Conservation (phyloP, 2,329 filamentous ascomycete species). For the Lecanosticta acicola region DNA sequence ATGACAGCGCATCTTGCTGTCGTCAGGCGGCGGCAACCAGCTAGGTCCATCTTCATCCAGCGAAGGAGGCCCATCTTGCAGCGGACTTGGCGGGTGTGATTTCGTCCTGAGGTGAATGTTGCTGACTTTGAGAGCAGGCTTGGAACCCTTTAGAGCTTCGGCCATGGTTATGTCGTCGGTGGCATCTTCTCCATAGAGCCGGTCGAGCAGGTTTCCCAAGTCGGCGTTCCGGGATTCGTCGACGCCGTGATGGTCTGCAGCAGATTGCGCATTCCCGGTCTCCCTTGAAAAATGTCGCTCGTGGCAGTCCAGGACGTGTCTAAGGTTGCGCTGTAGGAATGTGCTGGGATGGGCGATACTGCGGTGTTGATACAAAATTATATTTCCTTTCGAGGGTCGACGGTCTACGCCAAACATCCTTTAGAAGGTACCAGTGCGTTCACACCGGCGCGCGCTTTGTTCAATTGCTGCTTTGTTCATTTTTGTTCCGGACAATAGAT, state of each 20-base stretch:
- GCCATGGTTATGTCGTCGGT: not conserved
- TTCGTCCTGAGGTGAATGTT: not conserved
- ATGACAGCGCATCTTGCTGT: slow-evolving; percentile 17
- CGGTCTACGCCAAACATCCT: not conserved
- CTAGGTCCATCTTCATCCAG: slow-evolving; percentile 5
- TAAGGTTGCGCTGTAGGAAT: slow-evolving; percentile 31
- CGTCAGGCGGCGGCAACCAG: slow-evolving; percentile 22
- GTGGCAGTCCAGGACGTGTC: slow-evolving; percentile 26
- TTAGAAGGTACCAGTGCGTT: not conserved
- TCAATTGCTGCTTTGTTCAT: not conserved
- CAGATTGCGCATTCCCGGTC: not conserved
- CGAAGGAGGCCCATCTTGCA: not conserved
- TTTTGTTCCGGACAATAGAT: not conserved
- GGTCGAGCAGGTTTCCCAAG: not conserved
- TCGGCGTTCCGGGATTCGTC: not conserved
- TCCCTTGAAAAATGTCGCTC: slow-evolving; percentile 11
- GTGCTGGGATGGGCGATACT: not conserved
- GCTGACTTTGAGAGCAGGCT: slow-evolving; percentile 3
- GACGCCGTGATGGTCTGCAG: not conserved
- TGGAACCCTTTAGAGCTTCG: not conserved
- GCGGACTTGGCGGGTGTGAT: not conserved
- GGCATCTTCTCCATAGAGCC: not conserved
- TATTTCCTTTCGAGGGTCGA: not conserved
- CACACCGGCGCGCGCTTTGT: too few species aligned
- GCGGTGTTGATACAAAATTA: not conserved